Base-by-base conservation (phyloP, 805 yeast species). In the Candida ficus region DNA sequence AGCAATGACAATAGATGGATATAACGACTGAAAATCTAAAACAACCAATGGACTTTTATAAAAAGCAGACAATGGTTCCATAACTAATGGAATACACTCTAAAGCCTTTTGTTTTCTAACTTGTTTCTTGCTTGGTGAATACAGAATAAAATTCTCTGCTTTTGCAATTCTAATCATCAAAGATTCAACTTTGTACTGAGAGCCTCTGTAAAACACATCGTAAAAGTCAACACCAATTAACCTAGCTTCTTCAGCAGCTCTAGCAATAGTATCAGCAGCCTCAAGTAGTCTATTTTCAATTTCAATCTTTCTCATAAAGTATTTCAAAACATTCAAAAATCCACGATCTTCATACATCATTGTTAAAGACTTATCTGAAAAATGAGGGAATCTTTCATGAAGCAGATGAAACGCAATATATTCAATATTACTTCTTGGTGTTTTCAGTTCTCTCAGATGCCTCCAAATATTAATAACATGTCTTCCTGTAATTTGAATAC, bases 121-220 rank as follows among this genome's bases (percentile, higher is more conserved):
- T 47, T 87, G 86, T 33, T 71, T 64, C 52, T 83, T 82, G 22
- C 86, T 78, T 0, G 99, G 96, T 0, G 96, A 84, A 6, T 81
- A 63, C 41, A 89, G 56, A 31, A 91, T 58, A 38, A 71, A 77
- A 55, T 83, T 83, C 55, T 89, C 95, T 3, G 78, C 67, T 51
- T 88, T 87, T 20, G 93, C 75, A 16, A 93, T 61, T 39, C 99
- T 63, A 4, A 77, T 62, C 48, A 93, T 62, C 29, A 90, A 71
- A 1, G 97, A 85, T 56, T 93, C 99, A 3, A 93, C 96, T 56
- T 87, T 90, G 57, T 71, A 93, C 56, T 93, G 99, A 0, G 98
- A 91, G 0, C 99, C 99, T 43, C 99, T 61, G 38, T 86, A 83
- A 44, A 84, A 77, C 8, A 89, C 87, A 3, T 97, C 87, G 55